Conservation (phyloP, 495 filamentous ascomycete species). For the Neurospora sp. region DNA sequence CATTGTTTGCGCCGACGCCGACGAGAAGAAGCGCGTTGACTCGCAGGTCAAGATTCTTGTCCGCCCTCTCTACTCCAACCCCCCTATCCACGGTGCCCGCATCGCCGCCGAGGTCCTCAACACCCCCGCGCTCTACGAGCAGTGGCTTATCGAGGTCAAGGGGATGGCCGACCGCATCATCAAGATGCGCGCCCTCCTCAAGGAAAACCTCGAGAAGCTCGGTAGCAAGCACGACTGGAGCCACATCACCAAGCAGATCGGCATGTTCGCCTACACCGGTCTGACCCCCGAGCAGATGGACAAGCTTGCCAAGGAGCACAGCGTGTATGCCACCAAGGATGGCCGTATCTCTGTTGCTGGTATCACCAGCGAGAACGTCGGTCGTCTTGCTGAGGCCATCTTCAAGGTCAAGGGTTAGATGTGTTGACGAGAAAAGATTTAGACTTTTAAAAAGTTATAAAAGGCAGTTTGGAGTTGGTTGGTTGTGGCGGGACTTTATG, state of each 20-base stretch:
- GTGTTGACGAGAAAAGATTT: not conserved
- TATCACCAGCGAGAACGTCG: constrained; percentile 87
- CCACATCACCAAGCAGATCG: constrained; percentile 97
- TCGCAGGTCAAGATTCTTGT: constrained; percentile 98
- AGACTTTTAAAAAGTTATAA: constrained; percentile 2
- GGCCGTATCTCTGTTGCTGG: constrained; percentile 96
- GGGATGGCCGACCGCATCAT: constrained; percentile 99
- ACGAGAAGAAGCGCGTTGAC: constrained; percentile 93
- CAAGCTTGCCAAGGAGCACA: constrained; percentile 86
- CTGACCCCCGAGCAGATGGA: constrained; percentile 91
- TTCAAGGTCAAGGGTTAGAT: constrained; percentile 70
- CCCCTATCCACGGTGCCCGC: constrained; percentile 89
- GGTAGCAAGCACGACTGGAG: constrained; percentile 95
- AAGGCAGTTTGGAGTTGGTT: constrained; percentile 9
- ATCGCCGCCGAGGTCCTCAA: constrained; percentile 90
- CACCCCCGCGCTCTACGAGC: constrained; percentile 71
- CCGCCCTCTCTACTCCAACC: constrained; percentile 96
- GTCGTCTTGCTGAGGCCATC: constrained; percentile 87
- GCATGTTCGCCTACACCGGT: constrained; percentile 99
- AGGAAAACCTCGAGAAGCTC: constrained; percentile 85
- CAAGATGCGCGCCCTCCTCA: constrained; percentile 86
- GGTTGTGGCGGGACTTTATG: not conserved
- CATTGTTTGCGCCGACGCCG: constrained; percentile 68
- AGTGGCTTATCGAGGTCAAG: constrained; percentile 97
- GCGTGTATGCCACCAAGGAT: constrained; percentile 95